Conservation (phyloP, 2,329 filamentous ascomycete genomes). For the Microdochium trichocladiopsis region DNA sequence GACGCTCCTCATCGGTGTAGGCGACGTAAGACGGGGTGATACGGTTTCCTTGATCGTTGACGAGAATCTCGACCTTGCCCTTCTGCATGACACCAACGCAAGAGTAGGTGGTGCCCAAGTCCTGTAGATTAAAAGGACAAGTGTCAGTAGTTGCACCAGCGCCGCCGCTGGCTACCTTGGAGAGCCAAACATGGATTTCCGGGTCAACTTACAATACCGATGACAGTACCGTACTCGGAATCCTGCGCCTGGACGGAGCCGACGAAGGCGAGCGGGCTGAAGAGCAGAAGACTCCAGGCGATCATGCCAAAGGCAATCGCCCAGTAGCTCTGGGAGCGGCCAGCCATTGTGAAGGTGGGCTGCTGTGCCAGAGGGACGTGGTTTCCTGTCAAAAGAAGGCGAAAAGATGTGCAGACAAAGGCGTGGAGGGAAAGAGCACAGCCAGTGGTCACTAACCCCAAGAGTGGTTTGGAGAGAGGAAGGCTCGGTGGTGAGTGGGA, state of each 20-base stretch:
- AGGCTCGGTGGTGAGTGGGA: neutral
- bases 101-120: conserved; percentile 83
- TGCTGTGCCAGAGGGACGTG: neutral
- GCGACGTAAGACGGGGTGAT: conserved; percentile 94
- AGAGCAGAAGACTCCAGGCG: conserved; percentile 85
- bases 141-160: conserved; percentile 6
- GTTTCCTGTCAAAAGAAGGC: neutral
- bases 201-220: conserved; percentile 67
- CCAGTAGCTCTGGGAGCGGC: conserved; percentile 59
- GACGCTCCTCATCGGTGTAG: conserved; percentile 92
- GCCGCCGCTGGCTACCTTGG: neutral
- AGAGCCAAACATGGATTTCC: neutral
- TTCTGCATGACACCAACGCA: conserved; percentile 96
- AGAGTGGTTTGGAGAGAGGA: neutral
- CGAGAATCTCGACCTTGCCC: conserved; percentile 90
- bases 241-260: conserved; percentile 69
- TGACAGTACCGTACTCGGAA: conserved; percentile 76
- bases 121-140: conserved; percentile 24
- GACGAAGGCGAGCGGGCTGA: conserved; percentile 81
- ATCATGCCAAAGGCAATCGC: conserved; percentile 80
- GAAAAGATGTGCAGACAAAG: neutral
- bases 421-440: neutral
- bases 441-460: neutral
- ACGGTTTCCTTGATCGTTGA: conserved; percentile 95
- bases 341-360: conserved; percentile 33